phyloP scores from a whole-genome alignment of 306 rosid genomes.

The Neltuma alba region DNA sequence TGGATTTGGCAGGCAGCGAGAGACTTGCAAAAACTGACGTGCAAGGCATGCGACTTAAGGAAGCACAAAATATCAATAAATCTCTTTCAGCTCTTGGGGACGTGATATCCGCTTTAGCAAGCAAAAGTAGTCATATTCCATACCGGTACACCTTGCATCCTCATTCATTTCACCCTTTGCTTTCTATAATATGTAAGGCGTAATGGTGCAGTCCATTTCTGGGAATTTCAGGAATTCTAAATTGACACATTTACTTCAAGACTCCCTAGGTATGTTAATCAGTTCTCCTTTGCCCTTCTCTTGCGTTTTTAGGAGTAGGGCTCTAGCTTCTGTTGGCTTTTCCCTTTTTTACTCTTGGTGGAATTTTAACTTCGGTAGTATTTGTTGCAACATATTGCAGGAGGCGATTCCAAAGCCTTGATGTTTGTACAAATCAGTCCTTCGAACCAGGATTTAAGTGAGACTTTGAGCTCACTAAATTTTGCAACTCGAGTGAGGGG shows the following conservation, averaged over 20 bases:
- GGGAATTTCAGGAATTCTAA: slow-evolving; percentile 78
- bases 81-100: slow-evolving; percentile 96
- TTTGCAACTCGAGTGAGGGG: slow-evolving; percentile 92
- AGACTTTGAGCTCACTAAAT: slow-evolving; percentile 82
- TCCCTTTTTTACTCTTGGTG: neutral
- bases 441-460: slow-evolving; percentile 79
- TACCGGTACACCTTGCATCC: slow-evolving; percentile 57
- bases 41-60: slow-evolving; percentile 85
- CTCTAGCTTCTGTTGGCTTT: slow-evolving; percentile 13
- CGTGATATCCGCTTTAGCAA: slow-evolving; percentile 83
- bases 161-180: slow-evolving; percentile 11
- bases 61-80: slow-evolving; percentile 85
- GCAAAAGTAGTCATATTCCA: slow-evolving; percentile 84
- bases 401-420: slow-evolving; percentile 86
- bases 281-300: slow-evolving; percentile 19
- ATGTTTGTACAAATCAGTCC: slow-evolving; percentile 96
- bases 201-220: slow-evolving; percentile 27
- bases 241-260: slow-evolving; percentile 93
- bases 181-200: slow-evolving; percentile 21
- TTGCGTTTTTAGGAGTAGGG: slow-evolving; percentile 12
- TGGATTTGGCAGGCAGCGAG: slow-evolving; percentile 94
- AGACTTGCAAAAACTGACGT: slow-evolving; percentile 88
- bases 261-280: slow-evolving; percentile 69
- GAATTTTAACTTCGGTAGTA: slow-evolving; percentile 4
- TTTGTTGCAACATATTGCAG: slow-evolving; percentile 46